Percentiles rank a stretch among this genome's conserved stretches.
phyloP scores from a whole-genome alignment of 495 filamentous ascomycete genomes.

The Penicillium paxilli region DNA sequence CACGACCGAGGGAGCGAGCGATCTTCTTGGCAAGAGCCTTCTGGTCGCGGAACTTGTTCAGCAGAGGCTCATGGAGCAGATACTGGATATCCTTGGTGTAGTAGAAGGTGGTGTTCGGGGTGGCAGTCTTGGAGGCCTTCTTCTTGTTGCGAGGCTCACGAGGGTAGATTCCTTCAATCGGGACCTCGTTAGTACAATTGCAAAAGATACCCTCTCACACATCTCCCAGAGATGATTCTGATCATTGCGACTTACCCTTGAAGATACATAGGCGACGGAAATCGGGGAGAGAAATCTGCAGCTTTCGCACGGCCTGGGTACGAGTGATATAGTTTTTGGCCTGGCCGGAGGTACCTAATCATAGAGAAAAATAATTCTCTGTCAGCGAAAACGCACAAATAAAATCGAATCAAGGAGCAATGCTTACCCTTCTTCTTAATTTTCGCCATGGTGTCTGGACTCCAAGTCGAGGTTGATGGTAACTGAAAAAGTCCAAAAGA shows the following conservation, averaged over 20 bases:
- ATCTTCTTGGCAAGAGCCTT: slow-evolving; percentile 97
- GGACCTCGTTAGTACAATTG: slow-evolving; percentile 10
- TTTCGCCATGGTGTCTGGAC: slow-evolving; percentile 63
- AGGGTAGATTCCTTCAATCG: slow-evolving; percentile 77
- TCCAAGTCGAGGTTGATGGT: too few species aligned
- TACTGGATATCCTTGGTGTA: slow-evolving; percentile 99
- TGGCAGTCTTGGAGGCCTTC: slow-evolving; percentile 90
- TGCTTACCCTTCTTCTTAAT: slow-evolving; percentile 88
- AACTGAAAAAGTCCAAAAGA: too few species aligned
- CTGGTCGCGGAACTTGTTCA: slow-evolving; percentile 94
- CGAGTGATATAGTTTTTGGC: slow-evolving; percentile 98
- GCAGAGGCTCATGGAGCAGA: slow-evolving; percentile 92
- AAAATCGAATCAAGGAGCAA: neutral
- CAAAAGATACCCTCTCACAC: too few species aligned
- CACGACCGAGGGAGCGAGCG: slow-evolving; percentile 81
- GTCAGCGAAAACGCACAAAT: neutral
- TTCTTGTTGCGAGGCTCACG: slow-evolving; percentile 95
- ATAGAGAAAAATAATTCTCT: too few species aligned
- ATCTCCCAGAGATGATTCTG: neutral
- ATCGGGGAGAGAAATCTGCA: slow-evolving; percentile 94
- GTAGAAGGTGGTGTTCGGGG: slow-evolving; percentile 93
- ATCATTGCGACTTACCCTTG: slow-evolving; percentile 63
- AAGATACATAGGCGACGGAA: slow-evolving; percentile 98
- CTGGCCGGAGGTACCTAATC: slow-evolving; percentile 82
- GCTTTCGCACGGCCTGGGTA: slow-evolving; percentile 93